Evolutionary conservation across 2,329 filamentous ascomycete species (phyloP).

Genomic region (Penicillium thymicola): DNA sequence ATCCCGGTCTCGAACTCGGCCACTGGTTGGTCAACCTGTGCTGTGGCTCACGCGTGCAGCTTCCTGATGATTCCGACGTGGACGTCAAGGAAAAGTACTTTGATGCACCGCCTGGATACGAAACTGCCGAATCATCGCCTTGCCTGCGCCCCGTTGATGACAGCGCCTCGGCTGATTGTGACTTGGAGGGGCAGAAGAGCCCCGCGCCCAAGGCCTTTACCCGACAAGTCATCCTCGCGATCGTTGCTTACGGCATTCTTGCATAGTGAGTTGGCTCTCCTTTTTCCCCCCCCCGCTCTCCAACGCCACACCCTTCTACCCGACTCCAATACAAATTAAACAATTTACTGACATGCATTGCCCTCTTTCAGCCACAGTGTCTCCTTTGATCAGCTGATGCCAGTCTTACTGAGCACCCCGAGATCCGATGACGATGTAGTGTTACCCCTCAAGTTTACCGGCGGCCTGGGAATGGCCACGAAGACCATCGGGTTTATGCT

Average conservation of each 20-base stretch:
- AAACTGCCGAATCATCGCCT: constrained; percentile 55
- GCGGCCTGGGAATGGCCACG: constrained; percentile 79
- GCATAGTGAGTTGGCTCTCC: constrained; percentile 71
- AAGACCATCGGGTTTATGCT: constrained; percentile 85
- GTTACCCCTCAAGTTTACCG: constrained; percentile 84
- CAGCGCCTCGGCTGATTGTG: constrained; percentile 34
- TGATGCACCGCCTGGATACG: constrained; percentile 69
- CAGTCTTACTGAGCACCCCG: constrained; percentile 79
- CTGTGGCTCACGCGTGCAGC: constrained; percentile 28
- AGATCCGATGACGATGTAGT: constrained; percentile 49
- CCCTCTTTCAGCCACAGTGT: constrained; percentile 74
- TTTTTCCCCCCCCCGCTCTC: not conserved
- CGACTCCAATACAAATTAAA: constrained; percentile 6
- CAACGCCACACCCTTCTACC: not conserved
- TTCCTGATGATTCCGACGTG: constrained; percentile 48
- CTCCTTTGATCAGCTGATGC: constrained; percentile 90
- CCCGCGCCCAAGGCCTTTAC: constrained; percentile 67
- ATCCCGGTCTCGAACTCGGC: constrained; percentile 74
- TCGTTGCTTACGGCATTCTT: constrained; percentile 84
- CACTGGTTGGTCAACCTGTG: constrained; percentile 57
- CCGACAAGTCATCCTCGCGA: constrained; percentile 78
- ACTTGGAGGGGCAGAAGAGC: constrained; percentile 43
- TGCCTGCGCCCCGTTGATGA: constrained; percentile 39
- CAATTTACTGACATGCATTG: constrained; percentile 47
- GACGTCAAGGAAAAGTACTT: constrained; percentile 41